Evolutionary conservation across 2,329 filamentous ascomycete species (phyloP).

Genomic region (Sclerotiophoma versabilis): DNA sequence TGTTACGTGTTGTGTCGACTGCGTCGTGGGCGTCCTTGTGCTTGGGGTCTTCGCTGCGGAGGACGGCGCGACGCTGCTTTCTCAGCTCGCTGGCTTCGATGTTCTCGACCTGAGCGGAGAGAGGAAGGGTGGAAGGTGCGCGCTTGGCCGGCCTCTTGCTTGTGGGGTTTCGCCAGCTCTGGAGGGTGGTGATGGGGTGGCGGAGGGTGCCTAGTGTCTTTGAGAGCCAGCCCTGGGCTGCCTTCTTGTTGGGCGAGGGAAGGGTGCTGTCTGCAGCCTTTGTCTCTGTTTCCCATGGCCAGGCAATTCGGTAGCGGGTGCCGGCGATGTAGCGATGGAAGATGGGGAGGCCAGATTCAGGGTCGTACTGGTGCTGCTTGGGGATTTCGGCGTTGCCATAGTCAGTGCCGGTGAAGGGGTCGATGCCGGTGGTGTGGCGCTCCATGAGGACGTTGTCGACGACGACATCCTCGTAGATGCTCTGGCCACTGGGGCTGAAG

Average conservation of each 20-base stretch:
- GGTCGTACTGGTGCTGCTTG: slow-evolving; percentile 40
- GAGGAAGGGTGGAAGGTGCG: slow-evolving; percentile 8
- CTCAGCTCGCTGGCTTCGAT: slow-evolving; percentile 22
- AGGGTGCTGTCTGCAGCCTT: slow-evolving; percentile 11
- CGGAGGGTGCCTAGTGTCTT: slow-evolving; percentile 26
- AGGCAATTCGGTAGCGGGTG: slow-evolving; percentile 39
- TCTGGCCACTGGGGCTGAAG: slow-evolving; percentile 67
- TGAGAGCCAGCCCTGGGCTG: slow-evolving; percentile 21
- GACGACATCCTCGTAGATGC: slow-evolving; percentile 62
- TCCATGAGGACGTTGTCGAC: slow-evolving; percentile 44
- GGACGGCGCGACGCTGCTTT: slow-evolving; percentile 15
- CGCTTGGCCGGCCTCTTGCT: slow-evolving; percentile 6
- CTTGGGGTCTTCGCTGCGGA: slow-evolving; percentile 21
- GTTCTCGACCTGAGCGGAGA: slow-evolving; percentile 9
- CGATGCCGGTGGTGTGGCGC: slow-evolving; percentile 40
- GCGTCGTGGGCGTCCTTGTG: slow-evolving; percentile 48
- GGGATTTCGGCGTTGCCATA: slow-evolving; percentile 36
- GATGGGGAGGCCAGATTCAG: slow-evolving; percentile 35
- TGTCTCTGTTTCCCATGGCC: slow-evolving; percentile 40
- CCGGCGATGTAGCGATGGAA: slow-evolving; percentile 48
- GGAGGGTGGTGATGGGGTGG: slow-evolving; percentile 27
- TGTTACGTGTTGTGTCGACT: slow-evolving; percentile 76
- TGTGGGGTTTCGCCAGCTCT: slow-evolving; percentile 23
- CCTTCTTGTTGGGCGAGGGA: slow-evolving; percentile 13
- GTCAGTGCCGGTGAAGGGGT: slow-evolving; percentile 41